Evolutionary conservation across 2,329 filamentous ascomycete genomes (phyloP), one percentile per base, ranked within the genome.

Genomic region (Colletotrichum viniferum): DNA sequence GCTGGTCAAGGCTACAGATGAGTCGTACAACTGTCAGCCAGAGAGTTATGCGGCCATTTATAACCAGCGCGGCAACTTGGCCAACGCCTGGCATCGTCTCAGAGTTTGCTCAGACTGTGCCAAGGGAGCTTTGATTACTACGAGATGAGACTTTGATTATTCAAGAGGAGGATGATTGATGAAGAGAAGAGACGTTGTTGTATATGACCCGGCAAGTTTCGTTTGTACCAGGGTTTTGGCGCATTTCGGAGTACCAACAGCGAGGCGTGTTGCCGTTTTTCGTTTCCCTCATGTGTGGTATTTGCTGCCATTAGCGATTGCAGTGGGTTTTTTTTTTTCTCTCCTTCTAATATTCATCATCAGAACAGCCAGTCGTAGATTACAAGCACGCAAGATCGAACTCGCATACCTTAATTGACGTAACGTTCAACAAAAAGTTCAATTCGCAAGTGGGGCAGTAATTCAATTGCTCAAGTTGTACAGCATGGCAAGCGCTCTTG

Each of bases 61-160:
- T 83, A 94, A 94, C 76, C 84, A 92, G 43, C 86, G 92, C 3
- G 92, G 92, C 0, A 93, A 93, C 80, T 84, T 93, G 70, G 91
- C 91, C 3, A 93, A 90, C n/a, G 92, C 91, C 1, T 94, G 92
- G 92, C 91, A 94, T 80, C 88, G 91, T 4, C 85, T 93, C 4
- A 82, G 77, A 21, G 78, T 86, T 8, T 85, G 84, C 71, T 81
- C 82, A 3, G 74, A 77, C n/a, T 84, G 82, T 55, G 24, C n/a
- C n/a, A 78, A 77, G 56, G 76, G 77, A 14, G 63, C 63, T 34
- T 12, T 52, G n/a, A 21, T 48, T 6, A 32, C 36, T 5, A 55
- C 30, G n/a, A 69, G 28, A 26, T 55, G 66, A 36, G 14, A n/a
- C 24, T 8, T 24, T 14, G 61, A 28, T 9, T 4, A 32, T 5